A percentile compares a stretch with the other conserved stretches of the same genome.
These are phyloP conservation scores for Podosphaera fusca DNA, from an alignment of 2,329 filamentous ascomycete genomes.

Conservation along the genomic window DNA sequence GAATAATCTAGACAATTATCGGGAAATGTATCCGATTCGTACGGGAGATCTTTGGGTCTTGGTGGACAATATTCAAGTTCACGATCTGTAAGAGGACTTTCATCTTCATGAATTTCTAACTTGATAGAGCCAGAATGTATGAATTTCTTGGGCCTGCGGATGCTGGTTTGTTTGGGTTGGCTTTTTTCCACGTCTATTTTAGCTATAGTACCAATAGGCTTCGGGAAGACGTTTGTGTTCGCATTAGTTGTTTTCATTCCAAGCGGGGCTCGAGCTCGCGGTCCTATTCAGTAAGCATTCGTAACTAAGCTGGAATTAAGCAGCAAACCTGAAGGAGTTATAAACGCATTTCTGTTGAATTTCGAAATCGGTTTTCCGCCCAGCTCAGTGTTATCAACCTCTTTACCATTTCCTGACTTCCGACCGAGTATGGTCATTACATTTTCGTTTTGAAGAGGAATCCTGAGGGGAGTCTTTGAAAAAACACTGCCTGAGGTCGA, in stretches of 20 bases:
- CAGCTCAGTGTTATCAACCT: conserved; percentile 31
- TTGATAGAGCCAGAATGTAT: conserved; percentile 31
- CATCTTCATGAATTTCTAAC: conserved; percentile 35
- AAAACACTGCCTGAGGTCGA: conserved; percentile 60
- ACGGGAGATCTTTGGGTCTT: conserved; percentile 38
- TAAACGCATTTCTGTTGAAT: conserved; percentile 38
- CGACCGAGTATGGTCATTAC: conserved; percentile 31
- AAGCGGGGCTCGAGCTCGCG: conserved; percentile 54
- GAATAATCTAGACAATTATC: conserved; percentile 31
- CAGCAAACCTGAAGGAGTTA: conserved; percentile 56
- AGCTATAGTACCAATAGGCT: conserved; percentile 36
- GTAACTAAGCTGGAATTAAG: too few relatives aligned
- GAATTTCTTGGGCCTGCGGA: conserved; percentile 34
- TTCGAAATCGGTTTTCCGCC: conserved; percentile 26
- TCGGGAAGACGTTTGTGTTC: conserved; percentile 48
- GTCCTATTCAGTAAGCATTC: conserved; percentile 8
- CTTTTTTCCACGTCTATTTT: conserved; percentile 39
- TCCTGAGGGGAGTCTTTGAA: conserved; percentile 63
- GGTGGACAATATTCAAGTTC: conserved; percentile 86
- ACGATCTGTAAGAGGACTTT: conserved; percentile 30
- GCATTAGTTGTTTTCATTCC: conserved; percentile 94
- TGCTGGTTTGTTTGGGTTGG: conserved; percentile 29
- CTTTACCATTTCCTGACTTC: conserved; percentile 33
- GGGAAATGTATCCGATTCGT: conserved; percentile 47
- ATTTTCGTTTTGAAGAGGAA: conserved; percentile 71